Percentiles rank a stretch among this genome's conserved stretches.
phyloP scores from a whole-genome alignment of 805 yeast species.

The Kuraishia piskuri region DNA sequence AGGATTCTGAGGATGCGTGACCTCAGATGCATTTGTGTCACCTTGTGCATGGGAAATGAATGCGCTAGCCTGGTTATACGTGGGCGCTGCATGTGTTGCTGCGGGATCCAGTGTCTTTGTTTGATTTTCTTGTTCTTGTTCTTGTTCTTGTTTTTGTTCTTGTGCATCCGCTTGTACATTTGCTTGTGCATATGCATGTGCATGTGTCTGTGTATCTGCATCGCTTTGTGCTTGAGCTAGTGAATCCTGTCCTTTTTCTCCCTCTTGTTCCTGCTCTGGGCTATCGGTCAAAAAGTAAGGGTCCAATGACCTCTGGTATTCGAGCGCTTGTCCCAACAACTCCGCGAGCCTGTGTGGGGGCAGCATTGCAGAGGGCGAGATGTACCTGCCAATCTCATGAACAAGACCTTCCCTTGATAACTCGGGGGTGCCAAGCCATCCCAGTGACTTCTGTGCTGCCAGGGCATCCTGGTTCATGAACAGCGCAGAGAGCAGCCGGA shows the following conservation, averaged over 20 bases:
- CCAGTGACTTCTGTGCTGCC: not conserved
- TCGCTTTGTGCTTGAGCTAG: no score
- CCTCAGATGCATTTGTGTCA: not conserved
- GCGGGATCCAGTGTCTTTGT: not conserved
- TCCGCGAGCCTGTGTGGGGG: constrained; percentile 1
- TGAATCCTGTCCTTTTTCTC: no score
- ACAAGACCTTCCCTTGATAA: not conserved
- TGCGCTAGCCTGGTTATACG: not conserved
- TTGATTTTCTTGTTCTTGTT: no score
- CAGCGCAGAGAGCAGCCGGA: not conserved
- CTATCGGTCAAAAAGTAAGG: not conserved
- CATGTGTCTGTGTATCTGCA: no score
- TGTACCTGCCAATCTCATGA: not conserved
- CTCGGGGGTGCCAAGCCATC: constrained; percentile 2
- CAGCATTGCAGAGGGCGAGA: not conserved
- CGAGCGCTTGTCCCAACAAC: not conserved
- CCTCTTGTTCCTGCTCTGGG: not conserved
- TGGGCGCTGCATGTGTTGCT: not conserved
- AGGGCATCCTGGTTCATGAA: not conserved
- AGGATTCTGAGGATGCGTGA: not conserved
- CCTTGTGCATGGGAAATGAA: not conserved
- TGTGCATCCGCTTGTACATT: not conserved
- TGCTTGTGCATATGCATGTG: not conserved
- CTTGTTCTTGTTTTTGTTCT: not conserved
- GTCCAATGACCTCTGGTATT: constrained; percentile 2